Evolutionary conservation across 345 rosid species (phyloP).

Genomic region (Alliaria petiolata): DNA sequence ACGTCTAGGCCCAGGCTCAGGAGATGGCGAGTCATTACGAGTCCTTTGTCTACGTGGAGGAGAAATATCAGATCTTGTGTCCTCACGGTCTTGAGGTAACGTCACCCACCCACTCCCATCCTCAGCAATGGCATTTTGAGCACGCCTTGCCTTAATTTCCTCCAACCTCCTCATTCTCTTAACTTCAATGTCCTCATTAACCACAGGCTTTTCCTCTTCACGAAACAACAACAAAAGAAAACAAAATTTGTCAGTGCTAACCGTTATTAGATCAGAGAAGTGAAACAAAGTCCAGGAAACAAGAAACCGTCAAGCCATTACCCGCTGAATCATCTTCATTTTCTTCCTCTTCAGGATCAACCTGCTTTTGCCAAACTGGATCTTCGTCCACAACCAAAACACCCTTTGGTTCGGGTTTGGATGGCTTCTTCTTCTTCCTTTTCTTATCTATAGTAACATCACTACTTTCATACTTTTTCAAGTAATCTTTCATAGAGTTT

Average conservation of each 20-base stretch:
- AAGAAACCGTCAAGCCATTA: slow-evolving; percentile 12
- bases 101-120: slow-evolving; percentile 97
- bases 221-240: not conserved
- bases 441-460: slow-evolving; percentile 49
- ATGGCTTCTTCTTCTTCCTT: slow-evolving; percentile 54
- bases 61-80: slow-evolving; percentile 47
- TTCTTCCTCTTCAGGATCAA: slow-evolving; percentile 54
- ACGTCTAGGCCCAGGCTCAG: slow-evolving; percentile 37
- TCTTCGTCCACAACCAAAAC: slow-evolving; percentile 83
- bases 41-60: slow-evolving; percentile 54
- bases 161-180: slow-evolving; percentile 83
- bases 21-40: slow-evolving; percentile 61
- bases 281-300: not conserved
- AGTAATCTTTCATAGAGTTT: slow-evolving; percentile 64
- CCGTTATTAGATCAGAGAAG: not conserved
- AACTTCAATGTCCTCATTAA: slow-evolving; percentile 89
- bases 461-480: slow-evolving; percentile 61
- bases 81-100: slow-evolving; percentile 37
- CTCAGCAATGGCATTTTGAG: slow-evolving; percentile 66
- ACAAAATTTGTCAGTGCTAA: not conserved
- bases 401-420: slow-evolving; percentile 41
- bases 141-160: slow-evolving; percentile 53
- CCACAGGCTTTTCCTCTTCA: slow-evolving; percentile 80
- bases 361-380: slow-evolving; percentile 87
- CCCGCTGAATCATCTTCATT: slow-evolving; percentile 70